Conservation (phyloP, 495 filamentous ascomycete species). For the Penicillium canescens region DNA sequence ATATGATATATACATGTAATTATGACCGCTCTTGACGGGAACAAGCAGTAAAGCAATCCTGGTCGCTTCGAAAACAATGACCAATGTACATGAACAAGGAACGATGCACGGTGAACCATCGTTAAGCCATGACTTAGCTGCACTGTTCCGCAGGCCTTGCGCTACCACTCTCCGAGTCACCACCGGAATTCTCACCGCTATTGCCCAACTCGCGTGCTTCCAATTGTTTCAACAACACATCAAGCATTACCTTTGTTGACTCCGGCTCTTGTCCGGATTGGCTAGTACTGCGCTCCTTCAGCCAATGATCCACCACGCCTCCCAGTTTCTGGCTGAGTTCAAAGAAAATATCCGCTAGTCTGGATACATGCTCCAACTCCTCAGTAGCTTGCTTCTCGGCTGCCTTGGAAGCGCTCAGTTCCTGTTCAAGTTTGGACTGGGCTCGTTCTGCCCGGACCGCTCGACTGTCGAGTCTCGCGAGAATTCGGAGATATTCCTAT, state of each 20-base stretch:
- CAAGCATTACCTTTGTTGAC: background rate
- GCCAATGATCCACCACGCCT: background rate
- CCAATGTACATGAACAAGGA: background rate
- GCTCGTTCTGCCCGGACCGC: background rate
- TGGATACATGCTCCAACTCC: background rate
- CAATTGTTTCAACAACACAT: background rate
- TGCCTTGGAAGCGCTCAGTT: background rate
- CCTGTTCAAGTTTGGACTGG: background rate
- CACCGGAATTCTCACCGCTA: background rate
- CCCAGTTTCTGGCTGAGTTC: background rate
- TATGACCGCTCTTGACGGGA: background rate
- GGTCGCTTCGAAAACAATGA: background rate
- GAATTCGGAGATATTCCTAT: background rate
- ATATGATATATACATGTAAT: background rate
- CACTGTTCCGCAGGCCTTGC: background rate
- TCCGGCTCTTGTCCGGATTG: background rate
- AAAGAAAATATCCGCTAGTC: conserved; percentile 2
- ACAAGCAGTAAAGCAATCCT: background rate
- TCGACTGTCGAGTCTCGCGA: background rate
- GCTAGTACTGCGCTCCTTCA: background rate
- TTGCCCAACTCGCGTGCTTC: background rate
- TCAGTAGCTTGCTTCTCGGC: background rate
- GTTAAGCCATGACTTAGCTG: background rate
- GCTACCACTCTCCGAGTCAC: background rate
- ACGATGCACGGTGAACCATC: background rate